These are phyloP conservation scores for Debaryomycetaceae sp. DNA, from an alignment of 1,139 yeast species.

Conservation along the genomic window DNA sequence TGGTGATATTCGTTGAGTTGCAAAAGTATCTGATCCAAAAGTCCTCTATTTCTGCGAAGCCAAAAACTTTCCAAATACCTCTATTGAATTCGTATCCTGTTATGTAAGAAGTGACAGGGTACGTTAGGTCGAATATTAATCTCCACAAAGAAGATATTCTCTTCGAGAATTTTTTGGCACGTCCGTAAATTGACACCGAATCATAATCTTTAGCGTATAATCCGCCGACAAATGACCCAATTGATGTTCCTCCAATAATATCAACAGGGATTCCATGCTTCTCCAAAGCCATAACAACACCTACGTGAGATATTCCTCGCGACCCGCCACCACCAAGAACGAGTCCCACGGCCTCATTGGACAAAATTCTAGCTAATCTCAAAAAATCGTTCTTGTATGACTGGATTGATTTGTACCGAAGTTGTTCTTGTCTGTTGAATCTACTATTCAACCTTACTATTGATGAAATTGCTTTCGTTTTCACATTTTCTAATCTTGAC, in stretches of 20 bases:
- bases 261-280: conserved; percentile 93
- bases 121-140: conserved; percentile 75
- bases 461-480: conserved; percentile 25
- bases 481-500: conserved; percentile 30
- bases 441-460: conserved; percentile 18
- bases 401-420: conserved; percentile 43
- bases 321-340: conserved; percentile 99
- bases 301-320: conserved; percentile 88
- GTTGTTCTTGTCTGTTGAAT: conserved; percentile 11
- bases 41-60: conserved; percentile 89
- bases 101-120: conserved; percentile 90
- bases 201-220: conserved; percentile 90
- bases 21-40: conserved; percentile 89
- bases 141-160: conserved; percentile 88
- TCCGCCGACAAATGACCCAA: conserved; percentile 95
- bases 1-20: conserved; percentile 94
- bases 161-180: conserved; percentile 82
- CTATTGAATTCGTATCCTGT: conserved; percentile 97
- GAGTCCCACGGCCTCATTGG: conserved; percentile 91
- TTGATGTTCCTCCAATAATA: conserved; percentile 92
- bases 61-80: conserved; percentile 94
- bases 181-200: conserved; percentile 83
- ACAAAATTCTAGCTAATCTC: conserved; percentile 80
- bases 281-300: conserved; percentile 89
- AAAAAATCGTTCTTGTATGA: conserved; percentile 83